Conservation (phyloP, 1,284 basidiomycete genomes). For the Acaromyces ingoldii region DNA sequence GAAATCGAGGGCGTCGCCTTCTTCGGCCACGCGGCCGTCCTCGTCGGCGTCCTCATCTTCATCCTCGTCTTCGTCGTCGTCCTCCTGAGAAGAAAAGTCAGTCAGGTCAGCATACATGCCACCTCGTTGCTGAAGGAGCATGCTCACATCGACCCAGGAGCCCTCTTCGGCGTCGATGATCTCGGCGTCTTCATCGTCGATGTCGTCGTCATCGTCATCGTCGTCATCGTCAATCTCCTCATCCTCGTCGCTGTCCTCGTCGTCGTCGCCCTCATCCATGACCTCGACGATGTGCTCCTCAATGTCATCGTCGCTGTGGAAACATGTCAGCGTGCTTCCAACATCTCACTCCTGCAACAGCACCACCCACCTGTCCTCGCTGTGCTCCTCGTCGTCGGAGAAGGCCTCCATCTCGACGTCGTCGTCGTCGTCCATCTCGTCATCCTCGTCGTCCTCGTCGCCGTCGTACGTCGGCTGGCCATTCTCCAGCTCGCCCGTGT, state of each 20-base stretch:
- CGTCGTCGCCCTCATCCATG: constrained; percentile 18
- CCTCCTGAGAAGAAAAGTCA: constrained; percentile 27
- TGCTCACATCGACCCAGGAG: not conserved
- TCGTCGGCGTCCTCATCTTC: constrained; percentile 60
- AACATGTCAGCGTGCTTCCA: too few relatives aligned
- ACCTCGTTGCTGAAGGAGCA: not conserved
- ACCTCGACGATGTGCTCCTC: constrained; percentile 53
- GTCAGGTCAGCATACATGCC: constrained; percentile 9
- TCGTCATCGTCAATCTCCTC: constrained; percentile 27
- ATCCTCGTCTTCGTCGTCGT: constrained; percentile 43
- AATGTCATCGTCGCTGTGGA: constrained; percentile 47
- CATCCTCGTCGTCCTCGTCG: constrained; percentile 83
- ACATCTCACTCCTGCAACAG: too few relatives aligned
- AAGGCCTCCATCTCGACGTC: constrained; percentile 79
- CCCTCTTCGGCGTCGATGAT: constrained; percentile 14
- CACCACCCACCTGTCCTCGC: constrained; percentile 58
- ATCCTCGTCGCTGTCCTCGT: constrained; percentile 9
- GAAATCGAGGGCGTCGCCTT: constrained; percentile 21
- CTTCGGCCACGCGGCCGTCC: constrained; percentile 34
- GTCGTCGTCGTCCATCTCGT: constrained; percentile 83
- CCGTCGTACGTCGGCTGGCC: constrained; percentile 49
- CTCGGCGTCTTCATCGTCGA: constrained; percentile 34
- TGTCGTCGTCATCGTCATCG: constrained; percentile 23
- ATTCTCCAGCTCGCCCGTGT: constrained; percentile 53
- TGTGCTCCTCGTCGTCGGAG: constrained; percentile 79